Percentiles rank a stretch among this genome's conserved stretches.
These are phyloP conservation scores for Fusarium sp. DNA, from an alignment of 2,329 filamentous ascomycete species.

Conservation along the genomic window DNA sequence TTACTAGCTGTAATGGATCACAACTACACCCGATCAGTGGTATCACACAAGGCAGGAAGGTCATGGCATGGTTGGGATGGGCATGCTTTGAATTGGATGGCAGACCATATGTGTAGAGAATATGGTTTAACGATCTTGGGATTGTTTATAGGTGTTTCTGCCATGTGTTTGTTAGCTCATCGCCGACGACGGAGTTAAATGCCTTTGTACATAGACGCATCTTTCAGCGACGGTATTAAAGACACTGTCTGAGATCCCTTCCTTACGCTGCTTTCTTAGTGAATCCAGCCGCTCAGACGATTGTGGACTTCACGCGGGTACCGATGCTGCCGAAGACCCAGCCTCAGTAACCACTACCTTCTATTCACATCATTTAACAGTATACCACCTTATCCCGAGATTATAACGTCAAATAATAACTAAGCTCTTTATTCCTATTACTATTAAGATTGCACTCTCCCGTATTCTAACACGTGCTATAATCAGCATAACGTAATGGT, in stretches of 20 bases:
- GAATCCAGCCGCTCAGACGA: no score
- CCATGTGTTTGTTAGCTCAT: neutral
- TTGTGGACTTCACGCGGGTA: no score
- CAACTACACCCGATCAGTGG: neutral
- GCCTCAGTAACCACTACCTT: no score
- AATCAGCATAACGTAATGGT: neutral
- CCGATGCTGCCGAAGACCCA: no score
- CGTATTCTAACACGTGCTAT: neutral
- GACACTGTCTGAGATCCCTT: neutral
- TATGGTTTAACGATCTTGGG: neutral
- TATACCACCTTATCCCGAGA: neutral
- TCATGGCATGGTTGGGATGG: conserved; percentile 12
- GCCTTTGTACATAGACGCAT: neutral
- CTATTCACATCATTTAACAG: rapidly evolving
- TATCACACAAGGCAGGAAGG: conserved; percentile 5
- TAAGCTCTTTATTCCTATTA: neutral
- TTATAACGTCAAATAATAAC: neutral
- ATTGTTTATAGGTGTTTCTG: neutral
- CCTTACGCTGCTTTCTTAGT: no score
- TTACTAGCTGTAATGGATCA: neutral
- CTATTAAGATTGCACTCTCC: no score
- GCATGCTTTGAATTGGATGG: neutral
- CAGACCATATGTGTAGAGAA: neutral
- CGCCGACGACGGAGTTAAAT: neutral
- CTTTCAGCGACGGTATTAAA: neutral